These are phyloP conservation scores for Fusarium lateritium DNA, from an alignment of 2,329 filamentous ascomycete genomes.

Conservation along the genomic window DNA sequence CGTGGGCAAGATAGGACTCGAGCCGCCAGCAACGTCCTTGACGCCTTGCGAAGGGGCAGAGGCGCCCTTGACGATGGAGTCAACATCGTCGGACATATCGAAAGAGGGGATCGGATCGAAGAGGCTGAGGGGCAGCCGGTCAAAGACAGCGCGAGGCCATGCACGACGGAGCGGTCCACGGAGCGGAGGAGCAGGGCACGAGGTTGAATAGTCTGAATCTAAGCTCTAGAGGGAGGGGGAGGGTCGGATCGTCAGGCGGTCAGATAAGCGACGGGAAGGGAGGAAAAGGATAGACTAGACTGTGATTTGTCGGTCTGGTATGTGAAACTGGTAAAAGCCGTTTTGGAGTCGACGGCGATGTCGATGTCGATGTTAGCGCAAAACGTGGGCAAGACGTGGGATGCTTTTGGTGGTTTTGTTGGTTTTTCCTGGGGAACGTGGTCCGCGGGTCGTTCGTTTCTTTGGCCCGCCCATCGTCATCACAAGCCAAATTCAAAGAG, in stretches of 20 bases:
- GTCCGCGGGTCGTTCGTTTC: conserved; percentile 25
- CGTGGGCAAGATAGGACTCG: conserved; percentile 61
- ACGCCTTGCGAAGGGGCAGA: conserved; percentile 74
- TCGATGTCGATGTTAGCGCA: conserved; percentile 21
- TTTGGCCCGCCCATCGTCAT: conserved; percentile 41
- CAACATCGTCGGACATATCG: conserved; percentile 77
- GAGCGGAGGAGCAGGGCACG: too few species aligned
- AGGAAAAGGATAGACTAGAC: conserved; percentile 4
- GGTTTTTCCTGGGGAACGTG: conserved; percentile 29
- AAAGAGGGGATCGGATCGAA: conserved; percentile 1
- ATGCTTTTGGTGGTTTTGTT: conserved; percentile 26
- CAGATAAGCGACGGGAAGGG: conserved; percentile 21
- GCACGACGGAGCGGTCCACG: conserved; percentile 14
- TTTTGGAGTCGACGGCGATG: not conserved
- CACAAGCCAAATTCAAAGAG: conserved; percentile 36
- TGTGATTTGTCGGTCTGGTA: conserved; percentile 18
- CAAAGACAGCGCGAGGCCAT: conserved; percentile 45
- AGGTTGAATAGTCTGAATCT: conserved; percentile 1
- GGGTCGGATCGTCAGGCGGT: conserved; percentile 24
- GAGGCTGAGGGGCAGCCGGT: conserved; percentile 46
- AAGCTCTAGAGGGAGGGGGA: conserved; percentile 9
- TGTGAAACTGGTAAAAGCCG: conserved; percentile 3
- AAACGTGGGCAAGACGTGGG: conserved; percentile 35
- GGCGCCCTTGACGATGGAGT: conserved; percentile 93
- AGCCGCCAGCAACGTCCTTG: conserved; percentile 54